Evolutionary conservation across 805 yeast species (phyloP).

Genomic region (Ogataea populi-albae): DNA sequence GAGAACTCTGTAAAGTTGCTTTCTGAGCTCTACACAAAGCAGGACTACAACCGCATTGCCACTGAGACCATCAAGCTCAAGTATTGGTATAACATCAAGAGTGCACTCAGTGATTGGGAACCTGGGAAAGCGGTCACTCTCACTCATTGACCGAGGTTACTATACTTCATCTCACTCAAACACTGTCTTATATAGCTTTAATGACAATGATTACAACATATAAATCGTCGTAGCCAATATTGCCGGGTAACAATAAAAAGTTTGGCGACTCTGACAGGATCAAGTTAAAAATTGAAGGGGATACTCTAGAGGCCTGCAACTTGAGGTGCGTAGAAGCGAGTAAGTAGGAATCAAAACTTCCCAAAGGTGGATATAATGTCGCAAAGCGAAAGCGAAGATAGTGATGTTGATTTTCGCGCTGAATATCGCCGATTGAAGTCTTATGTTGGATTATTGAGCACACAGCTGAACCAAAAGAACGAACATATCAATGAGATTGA

Average conservation of each 20-base stretch:
- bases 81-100: constrained; percentile 79
- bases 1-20: constrained; percentile 42
- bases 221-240: neutral
- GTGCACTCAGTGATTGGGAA: constrained; percentile 76
- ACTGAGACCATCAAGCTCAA: constrained; percentile 67
- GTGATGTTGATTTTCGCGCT: neutral
- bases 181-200: too few relatives aligned
- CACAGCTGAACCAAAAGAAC: constrained; percentile 6
- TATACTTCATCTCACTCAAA: too few relatives aligned
- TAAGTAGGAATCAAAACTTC: too few relatives aligned
- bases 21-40: constrained; percentile 41
- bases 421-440: constrained; percentile 1
- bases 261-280: neutral
- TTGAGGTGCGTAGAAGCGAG: too few relatives aligned
- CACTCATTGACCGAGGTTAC: constrained; percentile 56
- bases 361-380: neutral
- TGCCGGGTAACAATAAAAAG: neutral
- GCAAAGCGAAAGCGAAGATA: constrained; percentile 1
- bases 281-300: too few relatives aligned
- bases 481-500: constrained; percentile 9
- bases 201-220: neutral
- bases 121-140: constrained; percentile 63
- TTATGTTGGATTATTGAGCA: constrained; percentile 2
- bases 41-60: constrained; percentile 60
- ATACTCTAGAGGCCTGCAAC: too few relatives aligned